Conservation (phyloP, 306 rosid genomes). For the Erythrophleum fordii region DNA sequence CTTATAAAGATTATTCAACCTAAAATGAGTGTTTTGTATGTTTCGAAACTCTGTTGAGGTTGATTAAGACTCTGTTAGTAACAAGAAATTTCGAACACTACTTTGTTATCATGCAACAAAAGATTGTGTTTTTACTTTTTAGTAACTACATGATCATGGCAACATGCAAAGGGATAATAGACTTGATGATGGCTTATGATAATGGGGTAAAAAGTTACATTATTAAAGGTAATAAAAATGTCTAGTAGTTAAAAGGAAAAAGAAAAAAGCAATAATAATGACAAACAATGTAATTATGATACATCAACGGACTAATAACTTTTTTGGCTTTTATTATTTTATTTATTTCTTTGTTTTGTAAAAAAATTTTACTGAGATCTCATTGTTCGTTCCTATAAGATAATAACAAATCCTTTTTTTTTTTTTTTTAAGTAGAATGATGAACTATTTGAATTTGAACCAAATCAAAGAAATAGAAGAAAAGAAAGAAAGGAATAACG, state of each 20-base stretch:
- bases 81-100: background rate
- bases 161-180: slow-evolving; percentile 2
- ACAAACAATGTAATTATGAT: slow-evolving; percentile 32
- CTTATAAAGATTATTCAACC: background rate
- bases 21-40: background rate
- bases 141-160: background rate
- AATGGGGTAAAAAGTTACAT: background rate
- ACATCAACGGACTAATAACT: slow-evolving; percentile 30
- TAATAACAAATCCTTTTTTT: too few species aligned
- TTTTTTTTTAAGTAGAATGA: background rate
- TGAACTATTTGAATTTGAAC: slow-evolving; percentile 10
- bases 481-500: background rate
- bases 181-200: background rate
- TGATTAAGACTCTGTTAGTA: background rate
- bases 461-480: background rate
- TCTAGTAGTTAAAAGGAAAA: background rate
- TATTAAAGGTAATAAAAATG: background rate
- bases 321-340: background rate
- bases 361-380: background rate
- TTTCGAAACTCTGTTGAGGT: background rate
- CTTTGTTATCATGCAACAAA: background rate
- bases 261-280: background rate
- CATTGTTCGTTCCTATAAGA: background rate
- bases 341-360: background rate
- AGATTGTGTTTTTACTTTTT: background rate